phyloP scores from a whole-genome alignment of 768 basidiomycete genomes.

The Piloderma croceum region DNA sequence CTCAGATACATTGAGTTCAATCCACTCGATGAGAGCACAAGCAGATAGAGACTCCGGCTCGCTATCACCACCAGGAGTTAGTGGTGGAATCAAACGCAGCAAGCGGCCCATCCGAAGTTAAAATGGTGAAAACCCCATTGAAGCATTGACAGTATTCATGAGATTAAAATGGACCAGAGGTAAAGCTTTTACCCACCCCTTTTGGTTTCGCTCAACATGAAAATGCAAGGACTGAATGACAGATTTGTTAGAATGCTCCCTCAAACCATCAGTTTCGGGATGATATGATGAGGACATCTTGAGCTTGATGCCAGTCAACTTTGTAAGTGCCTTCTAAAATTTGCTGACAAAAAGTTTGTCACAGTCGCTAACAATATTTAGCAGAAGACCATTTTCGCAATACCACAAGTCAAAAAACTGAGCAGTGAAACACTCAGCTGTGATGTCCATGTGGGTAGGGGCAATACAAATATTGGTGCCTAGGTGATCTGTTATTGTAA shows the following conservation, averaged over 20 bases:
- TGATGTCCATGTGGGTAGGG: neutral
- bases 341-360: constrained; percentile 20
- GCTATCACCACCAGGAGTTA: neutral
- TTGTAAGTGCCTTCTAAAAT: constrained; percentile 20
- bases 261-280: too few relatives aligned
- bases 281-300: constrained; percentile 23
- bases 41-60: constrained; percentile 5
- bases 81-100: neutral
- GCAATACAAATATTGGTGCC: constrained; percentile 1
- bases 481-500: too few relatives aligned
- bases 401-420: too few relatives aligned
- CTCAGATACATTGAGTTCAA: constrained; percentile 15
- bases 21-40: constrained; percentile 2
- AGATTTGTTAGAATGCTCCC: constrained; percentile 16
- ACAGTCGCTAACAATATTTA: too few relatives aligned
- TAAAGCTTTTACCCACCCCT: constrained; percentile 4
- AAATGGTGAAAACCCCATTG: constrained; percentile 11
- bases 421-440: neutral
- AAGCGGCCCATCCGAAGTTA: constrained; percentile 1
- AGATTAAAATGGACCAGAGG: constrained; percentile 12
- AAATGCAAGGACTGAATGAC: constrained; percentile 9
- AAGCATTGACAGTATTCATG: constrained; percentile 11
- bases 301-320: too few relatives aligned
- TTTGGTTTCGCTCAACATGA: constrained; percentile 8
- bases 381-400: too few relatives aligned